phyloP scores from a whole-genome alignment of 192 early-diverging fungal genomes.

The Linnemannia schmuckeri region DNA sequence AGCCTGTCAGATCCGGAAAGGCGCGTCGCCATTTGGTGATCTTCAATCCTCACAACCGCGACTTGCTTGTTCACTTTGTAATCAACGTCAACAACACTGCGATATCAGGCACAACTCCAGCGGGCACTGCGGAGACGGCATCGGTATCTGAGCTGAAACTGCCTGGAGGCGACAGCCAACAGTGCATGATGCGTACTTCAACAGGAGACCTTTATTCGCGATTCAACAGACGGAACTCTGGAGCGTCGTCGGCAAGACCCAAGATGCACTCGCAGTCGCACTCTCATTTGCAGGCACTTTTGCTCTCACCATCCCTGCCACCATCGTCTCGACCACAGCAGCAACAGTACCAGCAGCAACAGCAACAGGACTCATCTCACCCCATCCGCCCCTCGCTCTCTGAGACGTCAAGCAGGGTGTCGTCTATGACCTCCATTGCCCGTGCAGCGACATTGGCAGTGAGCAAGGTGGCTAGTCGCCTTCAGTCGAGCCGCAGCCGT shows the following conservation, averaged over 20 bases:
- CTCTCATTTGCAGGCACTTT: conserved; percentile 40
- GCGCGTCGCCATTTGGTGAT: conserved; percentile 56
- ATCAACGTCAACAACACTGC: conserved; percentile 26
- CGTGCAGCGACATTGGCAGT: conserved; percentile 42
- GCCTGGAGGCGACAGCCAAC: not conserved
- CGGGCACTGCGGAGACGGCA: not conserved
- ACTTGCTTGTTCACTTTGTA: conserved; percentile 58
- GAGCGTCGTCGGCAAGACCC: not conserved
- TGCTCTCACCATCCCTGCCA: conserved; percentile 22
- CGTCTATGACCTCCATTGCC: conserved; percentile 52
- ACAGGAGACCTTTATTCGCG: conserved; percentile 12
- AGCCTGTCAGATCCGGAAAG: not conserved
- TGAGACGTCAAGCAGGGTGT: conserved; percentile 32
- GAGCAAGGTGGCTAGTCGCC: conserved; percentile 37
- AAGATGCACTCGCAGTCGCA: conserved; percentile 28
- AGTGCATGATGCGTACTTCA: not conserved
- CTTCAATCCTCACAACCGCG: conserved; percentile 56
- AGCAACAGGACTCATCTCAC: not conserved
- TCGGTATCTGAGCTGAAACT: not conserved
- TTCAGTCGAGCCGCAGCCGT: conserved; percentile 28
- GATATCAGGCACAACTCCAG: not conserved
- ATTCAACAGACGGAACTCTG: not conserved
- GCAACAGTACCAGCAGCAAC: conserved; percentile 6
- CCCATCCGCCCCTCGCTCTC: conserved; percentile 27
- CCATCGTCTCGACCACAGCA: not conserved